Base-by-base conservation (phyloP, 306 rosid genomes). In the Leucaena leucocephala region DNA sequence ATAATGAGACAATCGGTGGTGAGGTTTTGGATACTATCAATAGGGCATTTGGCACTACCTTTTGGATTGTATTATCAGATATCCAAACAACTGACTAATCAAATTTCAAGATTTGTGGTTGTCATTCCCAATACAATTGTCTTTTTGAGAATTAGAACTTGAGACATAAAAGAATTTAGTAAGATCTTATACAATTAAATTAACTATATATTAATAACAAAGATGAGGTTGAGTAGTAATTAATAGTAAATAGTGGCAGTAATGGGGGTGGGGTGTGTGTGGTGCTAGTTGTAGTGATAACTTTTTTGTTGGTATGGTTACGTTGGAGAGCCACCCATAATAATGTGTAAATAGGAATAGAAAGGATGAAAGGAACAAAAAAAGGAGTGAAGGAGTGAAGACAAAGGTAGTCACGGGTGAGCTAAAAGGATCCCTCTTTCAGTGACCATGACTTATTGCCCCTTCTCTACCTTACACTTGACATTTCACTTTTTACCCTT, bases 341-440 rank as follows among this genome's bases (percentile, higher is more conserved):
- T 27, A 27, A 27, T 27, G 1, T 27, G 1, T 1, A 27, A 27
- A 27, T 27, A 27, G 27, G 27, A 27, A 27, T 27, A 27, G 27
- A 27, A 27, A 27, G 27, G 27, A 27, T 27, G 27, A 27, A 27
- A 27, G 27, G 27, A 27, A 27, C 27, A 27, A 27, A 27, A 27
- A 27, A 27, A 0, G 27, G 27, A 27, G 27, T 27, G 27, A 27
- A 27, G 27, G 27, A 27, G 27, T 27, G 27, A 27, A 27, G 75
- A 68, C 74, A 78, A 74, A 68, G 59, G 63, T 19, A 50, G 68
- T 79, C 78, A 83, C 81, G 84, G 72, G 62, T 55, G 27, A 71
- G 78, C 58, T 34, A 84, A 75, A 71, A 40, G 45, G 66, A 27
- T 27, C 0, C 11, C 49, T 62, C 48, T 38, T 44, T 12, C 38